A percentile compares a stretch with the other conserved stretches of the same genome.
These are phyloP conservation scores for Orychophragmus violaceus DNA, from an alignment of 345 rosid species.

Conservation along the genomic window DNA sequence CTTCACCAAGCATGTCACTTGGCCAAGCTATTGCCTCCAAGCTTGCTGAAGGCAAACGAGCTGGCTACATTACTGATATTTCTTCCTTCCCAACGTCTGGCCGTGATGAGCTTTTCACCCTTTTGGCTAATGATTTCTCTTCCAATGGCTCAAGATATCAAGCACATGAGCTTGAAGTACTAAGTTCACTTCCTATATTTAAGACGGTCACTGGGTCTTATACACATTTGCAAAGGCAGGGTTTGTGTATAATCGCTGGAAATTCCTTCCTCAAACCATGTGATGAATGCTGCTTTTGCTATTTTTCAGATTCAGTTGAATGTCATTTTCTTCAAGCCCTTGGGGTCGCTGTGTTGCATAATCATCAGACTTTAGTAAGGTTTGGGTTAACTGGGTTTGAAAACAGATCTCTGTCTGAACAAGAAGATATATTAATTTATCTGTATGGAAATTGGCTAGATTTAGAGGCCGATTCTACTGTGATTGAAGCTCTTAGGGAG, in stretches of 20 bases:
- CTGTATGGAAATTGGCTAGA: slow-evolving; percentile 65
- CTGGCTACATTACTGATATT: slow-evolving; percentile 65
- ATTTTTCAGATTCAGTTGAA: slow-evolving; percentile 55
- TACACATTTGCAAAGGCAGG: slow-evolving; percentile 47
- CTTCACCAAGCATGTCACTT: slow-evolving; percentile 56
- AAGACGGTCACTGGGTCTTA: slow-evolving; percentile 67
- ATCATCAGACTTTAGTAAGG: slow-evolving; percentile 76
- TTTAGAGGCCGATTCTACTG: slow-evolving; percentile 62
- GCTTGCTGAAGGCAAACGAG: slow-evolving; percentile 66
- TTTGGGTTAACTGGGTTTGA: slow-evolving; percentile 82
- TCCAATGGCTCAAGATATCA: slow-evolving; percentile 54
- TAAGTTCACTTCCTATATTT: slow-evolving; percentile 76
- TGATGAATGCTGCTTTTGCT: slow-evolving; percentile 66
- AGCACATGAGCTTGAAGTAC: slow-evolving; percentile 61
- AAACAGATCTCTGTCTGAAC: slow-evolving; percentile 60
- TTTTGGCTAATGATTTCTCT: slow-evolving; percentile 72
- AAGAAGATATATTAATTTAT: slow-evolving; percentile 69
- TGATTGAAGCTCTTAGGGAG: slow-evolving; percentile 69
- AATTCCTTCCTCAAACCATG: slow-evolving; percentile 76
- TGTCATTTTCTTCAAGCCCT: slow-evolving; percentile 64
- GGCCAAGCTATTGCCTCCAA: slow-evolving; percentile 85
- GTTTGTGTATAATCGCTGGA: slow-evolving; percentile 66
- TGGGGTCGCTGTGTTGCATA: slow-evolving; percentile 70
- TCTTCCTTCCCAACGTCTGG: slow-evolving; percentile 55
- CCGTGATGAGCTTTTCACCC: slow-evolving; percentile 60